These are phyloP conservation scores for Plantago coronopus DNA, from an alignment of 305 asterid genomes.

Conservation along the genomic window DNA sequence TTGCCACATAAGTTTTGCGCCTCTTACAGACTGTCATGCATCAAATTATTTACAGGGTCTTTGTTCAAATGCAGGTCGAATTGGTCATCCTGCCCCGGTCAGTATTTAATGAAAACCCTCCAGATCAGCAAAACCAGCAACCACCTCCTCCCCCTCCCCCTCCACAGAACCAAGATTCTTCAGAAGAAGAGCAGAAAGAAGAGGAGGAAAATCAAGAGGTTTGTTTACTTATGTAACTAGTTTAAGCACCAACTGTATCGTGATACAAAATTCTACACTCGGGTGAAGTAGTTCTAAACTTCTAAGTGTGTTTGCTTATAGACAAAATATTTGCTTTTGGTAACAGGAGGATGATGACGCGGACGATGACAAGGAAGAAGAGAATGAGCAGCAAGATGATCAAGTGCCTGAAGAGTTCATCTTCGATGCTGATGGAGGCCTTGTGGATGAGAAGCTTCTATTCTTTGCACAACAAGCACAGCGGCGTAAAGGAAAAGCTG, in stretches of 20 bases:
- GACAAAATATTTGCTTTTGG: constrained; percentile 9
- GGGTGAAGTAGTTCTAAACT: neutral
- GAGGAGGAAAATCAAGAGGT: constrained; percentile 62
- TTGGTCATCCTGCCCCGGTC: constrained; percentile 92
- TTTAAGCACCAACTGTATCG: constrained; percentile 8
- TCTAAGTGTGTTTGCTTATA: constrained; percentile 12
- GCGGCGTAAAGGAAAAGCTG: constrained; percentile 86
- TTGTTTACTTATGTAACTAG: constrained; percentile 17
- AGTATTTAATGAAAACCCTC: constrained; percentile 64
- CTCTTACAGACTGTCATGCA: constrained; percentile 12
- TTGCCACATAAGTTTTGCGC: too few species aligned
- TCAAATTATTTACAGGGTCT: neutral
- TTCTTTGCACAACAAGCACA: constrained; percentile 99
- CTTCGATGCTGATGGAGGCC: constrained; percentile 93
- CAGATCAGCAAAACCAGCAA: constrained; percentile 84
- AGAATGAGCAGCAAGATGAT: constrained; percentile 83
- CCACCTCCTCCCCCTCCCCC: constrained; percentile 93
- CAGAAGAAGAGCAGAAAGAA: constrained; percentile 63
- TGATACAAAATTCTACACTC: constrained; percentile 9
- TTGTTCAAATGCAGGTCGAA: constrained; percentile 61
- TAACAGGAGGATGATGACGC: constrained; percentile 69
- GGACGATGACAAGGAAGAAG: constrained; percentile 72
- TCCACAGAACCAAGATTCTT: constrained; percentile 79
- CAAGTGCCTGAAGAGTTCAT: constrained; percentile 97
- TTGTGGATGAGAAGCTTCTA: constrained; percentile 97